Conservation (phyloP, 768 basidiomycete genomes). For the Lepiota venenata region DNA sequence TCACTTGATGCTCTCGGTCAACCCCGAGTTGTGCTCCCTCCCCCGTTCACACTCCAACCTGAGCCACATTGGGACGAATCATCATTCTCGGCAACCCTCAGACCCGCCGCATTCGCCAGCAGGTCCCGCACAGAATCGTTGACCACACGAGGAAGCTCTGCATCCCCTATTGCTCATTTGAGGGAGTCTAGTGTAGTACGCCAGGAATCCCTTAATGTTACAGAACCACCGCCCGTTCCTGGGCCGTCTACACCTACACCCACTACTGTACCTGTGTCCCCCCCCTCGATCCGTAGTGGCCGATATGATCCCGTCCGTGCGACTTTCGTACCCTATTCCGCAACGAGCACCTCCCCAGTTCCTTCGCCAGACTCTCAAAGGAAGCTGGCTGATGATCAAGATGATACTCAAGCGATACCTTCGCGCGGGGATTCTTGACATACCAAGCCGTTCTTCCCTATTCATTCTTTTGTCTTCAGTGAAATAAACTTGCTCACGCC, state of each 20-base stretch:
- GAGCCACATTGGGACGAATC: conserved; percentile 60
- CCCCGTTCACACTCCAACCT: conserved; percentile 68
- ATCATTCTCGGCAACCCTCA: conserved; percentile 33
- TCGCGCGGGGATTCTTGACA: conserved; percentile 4
- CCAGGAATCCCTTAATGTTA: conserved; percentile 14
- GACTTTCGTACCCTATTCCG: conserved; percentile 31
- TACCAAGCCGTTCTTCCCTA: background rate
- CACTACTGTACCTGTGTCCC: conserved; percentile 16
- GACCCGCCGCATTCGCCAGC: conserved; percentile 29
- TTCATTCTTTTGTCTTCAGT: conserved; percentile 5
- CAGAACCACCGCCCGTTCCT: conserved; percentile 18
- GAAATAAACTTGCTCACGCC: conserved; percentile 11
- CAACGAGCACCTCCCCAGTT: conserved; percentile 7
- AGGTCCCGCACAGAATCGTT: conserved; percentile 32
- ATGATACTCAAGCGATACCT: conserved; percentile 1
- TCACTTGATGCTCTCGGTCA: conserved; percentile 26
- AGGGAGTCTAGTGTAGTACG: conserved; percentile 14
- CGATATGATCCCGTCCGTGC: conserved; percentile 54
- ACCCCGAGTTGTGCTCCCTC: conserved; percentile 31
- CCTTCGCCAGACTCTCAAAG: conserved; percentile 6
- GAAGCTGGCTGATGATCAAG: conserved; percentile 13
- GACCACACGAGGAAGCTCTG: conserved; percentile 26
- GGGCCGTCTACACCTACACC: conserved; percentile 12
- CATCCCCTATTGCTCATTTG: conserved; percentile 19
- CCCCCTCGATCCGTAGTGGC: conserved; percentile 32